phyloP scores from a whole-genome alignment of 2,329 filamentous ascomycete genomes.

The Didymella glomerata region DNA sequence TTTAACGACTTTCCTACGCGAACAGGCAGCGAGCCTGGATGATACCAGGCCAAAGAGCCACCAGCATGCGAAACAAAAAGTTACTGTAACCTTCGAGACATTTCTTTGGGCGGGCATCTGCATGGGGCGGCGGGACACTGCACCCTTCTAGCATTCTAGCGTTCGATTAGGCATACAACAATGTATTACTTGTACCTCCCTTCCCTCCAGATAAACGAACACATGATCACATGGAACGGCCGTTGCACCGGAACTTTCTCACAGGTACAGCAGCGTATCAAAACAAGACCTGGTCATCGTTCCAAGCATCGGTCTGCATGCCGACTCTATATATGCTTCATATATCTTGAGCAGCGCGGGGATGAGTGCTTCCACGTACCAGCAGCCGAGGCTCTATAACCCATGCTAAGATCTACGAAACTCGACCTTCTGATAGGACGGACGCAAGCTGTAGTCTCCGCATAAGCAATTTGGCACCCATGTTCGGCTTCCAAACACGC shows the following conservation, averaged over 20 bases:
- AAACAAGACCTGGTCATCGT: no score
- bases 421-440: conserved; percentile 13
- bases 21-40: conserved; percentile 42
- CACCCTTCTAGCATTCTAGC: conserved; percentile 30
- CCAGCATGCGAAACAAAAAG: conserved; percentile 33
- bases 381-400: conserved; percentile 1
- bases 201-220: no score
- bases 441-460: conserved; percentile 6
- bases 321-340: neutral
- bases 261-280: no score
- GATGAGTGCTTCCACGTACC: conserved; percentile 19
- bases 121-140: conserved; percentile 24
- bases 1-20: conserved; percentile 41
- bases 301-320: neutral
- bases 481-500: conserved; percentile 1
- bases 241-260: no score
- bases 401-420: neutral
- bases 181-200: conserved; percentile 25
- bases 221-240: no score
- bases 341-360: conserved; percentile 6
- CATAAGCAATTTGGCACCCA: conserved; percentile 14
- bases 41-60: conserved; percentile 45
- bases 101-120: conserved; percentile 24
- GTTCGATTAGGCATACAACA: conserved; percentile 20
- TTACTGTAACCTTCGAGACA: conserved; percentile 25